These are phyloP conservation scores for Cutaneotrichosporon sp. DNA, from an alignment of 1,284 basidiomycete species.

Conservation along the genomic window DNA sequence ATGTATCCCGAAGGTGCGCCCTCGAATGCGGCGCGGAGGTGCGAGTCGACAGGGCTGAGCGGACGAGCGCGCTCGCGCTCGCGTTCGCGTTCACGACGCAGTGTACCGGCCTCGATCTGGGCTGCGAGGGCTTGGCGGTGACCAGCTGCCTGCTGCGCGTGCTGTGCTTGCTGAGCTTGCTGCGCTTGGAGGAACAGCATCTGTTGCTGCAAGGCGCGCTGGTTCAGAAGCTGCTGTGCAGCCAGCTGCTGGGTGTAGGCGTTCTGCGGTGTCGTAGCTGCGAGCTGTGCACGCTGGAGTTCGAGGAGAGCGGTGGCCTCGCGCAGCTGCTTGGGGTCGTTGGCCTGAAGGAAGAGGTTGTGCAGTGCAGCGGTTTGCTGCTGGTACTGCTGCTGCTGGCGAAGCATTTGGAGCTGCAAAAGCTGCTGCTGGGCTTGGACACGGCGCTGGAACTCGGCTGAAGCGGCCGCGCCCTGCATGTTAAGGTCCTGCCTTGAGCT, in stretches of 20 bases:
- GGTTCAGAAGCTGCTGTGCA: conserved; percentile 21
- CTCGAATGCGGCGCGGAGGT: conserved; percentile 31
- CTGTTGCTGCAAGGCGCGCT: conserved; percentile 18
- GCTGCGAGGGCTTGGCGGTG: conserved; percentile 26
- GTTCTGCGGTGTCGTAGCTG: conserved; percentile 7
- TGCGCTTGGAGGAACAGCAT: conserved; percentile 14
- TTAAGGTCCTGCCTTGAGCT: not conserved
- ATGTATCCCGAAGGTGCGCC: conserved; percentile 18
- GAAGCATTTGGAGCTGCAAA: conserved; percentile 10
- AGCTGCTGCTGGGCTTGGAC: conserved; percentile 16
- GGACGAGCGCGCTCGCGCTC: conserved; percentile 16
- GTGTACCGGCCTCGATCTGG: conserved; percentile 25
- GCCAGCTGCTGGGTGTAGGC: conserved; percentile 11
- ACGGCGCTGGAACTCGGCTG: conserved; percentile 13
- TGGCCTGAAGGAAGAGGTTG: conserved; percentile 18
- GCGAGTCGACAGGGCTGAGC: conserved; percentile 20
- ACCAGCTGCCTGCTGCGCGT: conserved; percentile 3
- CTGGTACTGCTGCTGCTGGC: conserved; percentile 11
- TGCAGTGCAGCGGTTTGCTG: conserved; percentile 14
- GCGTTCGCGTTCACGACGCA: conserved; percentile 18
- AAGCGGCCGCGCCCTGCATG: not conserved
- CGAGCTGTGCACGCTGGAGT: conserved; percentile 23
- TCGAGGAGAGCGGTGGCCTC: conserved; percentile 27
- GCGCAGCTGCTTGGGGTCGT: conserved; percentile 20
- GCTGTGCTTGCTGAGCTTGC: no score